A percentile compares a stretch with the other conserved stretches of the same genome.
phyloP scores from a whole-genome alignment of 495 filamentous ascomycete genomes.

The Daldinia caldariorum region DNA sequence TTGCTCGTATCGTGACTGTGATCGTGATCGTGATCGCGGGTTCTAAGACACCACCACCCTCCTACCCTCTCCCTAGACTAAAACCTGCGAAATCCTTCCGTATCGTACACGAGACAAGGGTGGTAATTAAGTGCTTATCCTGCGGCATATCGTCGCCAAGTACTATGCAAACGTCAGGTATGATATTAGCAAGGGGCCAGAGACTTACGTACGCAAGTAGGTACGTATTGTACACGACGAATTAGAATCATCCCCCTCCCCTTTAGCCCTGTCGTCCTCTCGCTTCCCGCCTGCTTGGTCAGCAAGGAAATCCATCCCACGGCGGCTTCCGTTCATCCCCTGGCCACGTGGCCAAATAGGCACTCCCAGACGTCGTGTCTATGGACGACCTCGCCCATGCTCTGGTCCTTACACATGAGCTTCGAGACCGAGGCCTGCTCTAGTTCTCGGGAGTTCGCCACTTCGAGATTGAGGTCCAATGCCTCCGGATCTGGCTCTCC shows the following conservation, averaged over 20 bases:
- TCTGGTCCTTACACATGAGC: conserved; percentile 73
- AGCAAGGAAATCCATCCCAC: conserved; percentile 34
- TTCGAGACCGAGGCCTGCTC: conserved; percentile 71
- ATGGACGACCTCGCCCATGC: conserved; percentile 82
- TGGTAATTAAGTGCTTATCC: background rate
- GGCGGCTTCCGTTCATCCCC: conserved; percentile 14
- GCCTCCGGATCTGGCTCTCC: conserved; percentile 39
- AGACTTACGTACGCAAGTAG: background rate
- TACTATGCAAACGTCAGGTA: background rate
- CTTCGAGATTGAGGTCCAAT: conserved; percentile 72
- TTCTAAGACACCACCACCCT: background rate
- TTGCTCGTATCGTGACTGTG: background rate
- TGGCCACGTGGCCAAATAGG: conserved; percentile 70
- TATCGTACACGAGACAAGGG: background rate
- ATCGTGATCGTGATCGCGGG: background rate
- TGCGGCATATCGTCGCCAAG: background rate
- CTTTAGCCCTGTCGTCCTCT: conserved; percentile 4
- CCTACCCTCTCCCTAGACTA: too few relatives aligned
- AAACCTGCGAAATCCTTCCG: too few relatives aligned
- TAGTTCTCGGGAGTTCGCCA: conserved; percentile 83
- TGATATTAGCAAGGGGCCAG: background rate
- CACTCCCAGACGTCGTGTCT: conserved; percentile 89
- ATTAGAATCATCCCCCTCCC: background rate
- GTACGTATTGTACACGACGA: background rate
- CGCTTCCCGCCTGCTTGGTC: conserved; percentile 23